These are phyloP conservation scores for Petrea volubilis DNA, from an alignment of 257 asterid genomes.

Conservation along the genomic window DNA sequence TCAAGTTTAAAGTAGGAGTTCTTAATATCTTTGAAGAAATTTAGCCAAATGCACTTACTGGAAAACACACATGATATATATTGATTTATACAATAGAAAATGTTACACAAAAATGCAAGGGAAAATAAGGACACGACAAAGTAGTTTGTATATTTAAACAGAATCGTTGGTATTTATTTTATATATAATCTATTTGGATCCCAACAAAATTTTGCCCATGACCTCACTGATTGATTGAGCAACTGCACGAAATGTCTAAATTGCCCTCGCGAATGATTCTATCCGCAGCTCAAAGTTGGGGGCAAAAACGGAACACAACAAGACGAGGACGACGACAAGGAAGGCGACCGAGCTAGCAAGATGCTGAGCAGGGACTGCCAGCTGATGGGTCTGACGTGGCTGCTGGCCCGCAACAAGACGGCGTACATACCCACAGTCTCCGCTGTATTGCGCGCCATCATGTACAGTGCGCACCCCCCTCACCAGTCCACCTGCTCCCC, in stretches of 20 bases:
- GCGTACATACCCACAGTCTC: conserved; percentile 97
- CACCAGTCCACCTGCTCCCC: conserved; percentile 89
- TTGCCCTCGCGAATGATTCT: not conserved
- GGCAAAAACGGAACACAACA: conserved; percentile 66
- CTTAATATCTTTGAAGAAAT: no score
- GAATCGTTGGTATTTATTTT: not conserved
- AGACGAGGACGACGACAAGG: conserved; percentile 20
- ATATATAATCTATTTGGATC: not conserved
- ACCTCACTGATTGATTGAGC: not conserved
- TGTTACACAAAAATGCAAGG: no score
- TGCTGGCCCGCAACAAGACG: conserved; percentile 94
- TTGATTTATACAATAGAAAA: no score
- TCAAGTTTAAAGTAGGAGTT: no score
- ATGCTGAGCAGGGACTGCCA: conserved; percentile 88
- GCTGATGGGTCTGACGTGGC: conserved; percentile 99
- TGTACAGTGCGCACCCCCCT: conserved; percentile 92
- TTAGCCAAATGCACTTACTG: no score
- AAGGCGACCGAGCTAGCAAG: conserved; percentile 60
- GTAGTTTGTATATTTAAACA: not conserved
- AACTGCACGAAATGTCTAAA: conserved; percentile 16
- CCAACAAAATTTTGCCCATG: not conserved
- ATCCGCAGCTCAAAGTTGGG: conserved; percentile 58
- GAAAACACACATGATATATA: no score
- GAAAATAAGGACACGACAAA: not conserved
- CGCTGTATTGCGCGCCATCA: conserved; percentile 93